Evolutionary conservation across 2,329 filamentous ascomycete species (phyloP).

Genomic region (Neofusicoccum cordaticola): DNA sequence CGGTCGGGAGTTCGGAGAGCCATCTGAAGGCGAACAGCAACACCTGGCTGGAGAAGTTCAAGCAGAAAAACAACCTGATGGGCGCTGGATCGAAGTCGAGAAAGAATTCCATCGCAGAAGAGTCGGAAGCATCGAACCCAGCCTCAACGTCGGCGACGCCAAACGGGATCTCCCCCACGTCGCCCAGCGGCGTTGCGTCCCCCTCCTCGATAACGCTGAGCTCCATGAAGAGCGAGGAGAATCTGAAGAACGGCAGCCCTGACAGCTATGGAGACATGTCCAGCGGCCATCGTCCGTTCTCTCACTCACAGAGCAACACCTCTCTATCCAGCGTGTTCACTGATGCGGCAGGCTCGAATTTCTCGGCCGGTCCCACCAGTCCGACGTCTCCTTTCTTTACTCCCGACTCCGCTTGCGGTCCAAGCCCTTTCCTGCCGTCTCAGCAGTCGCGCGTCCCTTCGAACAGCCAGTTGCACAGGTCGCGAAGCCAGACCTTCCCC

Average conservation of each 20-base stretch:
- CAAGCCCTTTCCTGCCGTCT: constrained; percentile 60
- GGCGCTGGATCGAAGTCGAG: constrained; percentile 48
- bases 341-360: constrained; percentile 62
- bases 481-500: constrained; percentile 85
- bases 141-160: constrained; percentile 62
- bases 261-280: constrained; percentile 61
- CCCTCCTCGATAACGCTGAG: constrained; percentile 64
- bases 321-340: constrained; percentile 67
- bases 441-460: constrained; percentile 50
- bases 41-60: constrained; percentile 92
- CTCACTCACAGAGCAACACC: constrained; percentile 62
- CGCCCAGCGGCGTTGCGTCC: constrained; percentile 63
- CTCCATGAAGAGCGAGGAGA: constrained; percentile 67
- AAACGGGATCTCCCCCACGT: constrained; percentile 68
- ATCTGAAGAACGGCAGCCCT: constrained; percentile 56
- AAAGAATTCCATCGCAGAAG: constrained; percentile 60
- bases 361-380: constrained; percentile 69
- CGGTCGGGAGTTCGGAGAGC: constrained; percentile 67
- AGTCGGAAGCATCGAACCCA: constrained; percentile 61
- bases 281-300: constrained; percentile 58
- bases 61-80: constrained; percentile 73
- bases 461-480: constrained; percentile 60
- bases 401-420: constrained; percentile 66
- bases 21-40: constrained; percentile 69
- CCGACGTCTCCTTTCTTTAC: constrained; percentile 77